phyloP scores from a whole-genome alignment of 192 early-diverging fungal genomes.

The Geranomyces michiganensis region DNA sequence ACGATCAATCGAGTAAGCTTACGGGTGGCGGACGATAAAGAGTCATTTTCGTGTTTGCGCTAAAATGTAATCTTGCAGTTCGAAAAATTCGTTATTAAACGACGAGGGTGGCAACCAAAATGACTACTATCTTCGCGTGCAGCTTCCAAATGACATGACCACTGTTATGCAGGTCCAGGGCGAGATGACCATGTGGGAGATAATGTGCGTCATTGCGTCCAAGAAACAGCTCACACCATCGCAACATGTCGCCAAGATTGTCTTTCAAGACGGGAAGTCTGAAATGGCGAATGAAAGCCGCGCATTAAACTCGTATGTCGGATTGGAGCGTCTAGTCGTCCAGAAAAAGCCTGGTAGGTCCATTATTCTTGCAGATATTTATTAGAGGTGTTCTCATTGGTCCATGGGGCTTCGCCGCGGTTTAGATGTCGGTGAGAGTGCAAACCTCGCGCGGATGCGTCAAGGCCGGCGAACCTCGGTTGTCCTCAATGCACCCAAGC shows the following conservation, averaged over 20 bases:
- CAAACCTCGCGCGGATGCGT: constrained; percentile 18
- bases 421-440: constrained; percentile 4
- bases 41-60: background rate
- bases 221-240: constrained; percentile 49
- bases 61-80: background rate
- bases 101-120: background rate
- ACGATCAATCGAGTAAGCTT: background rate
- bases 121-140: constrained; percentile 39
- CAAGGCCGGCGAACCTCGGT: constrained; percentile 36
- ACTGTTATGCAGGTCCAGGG: constrained; percentile 47
- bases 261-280: constrained; percentile 38
- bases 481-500: constrained; percentile 32
- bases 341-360: constrained; percentile 32
- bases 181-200: constrained; percentile 52
- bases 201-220: constrained; percentile 41
- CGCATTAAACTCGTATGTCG: constrained; percentile 22
- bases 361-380: no score
- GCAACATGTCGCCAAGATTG: constrained; percentile 39
- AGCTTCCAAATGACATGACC: constrained; percentile 46
- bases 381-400: no score
- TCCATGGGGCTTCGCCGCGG: no score
- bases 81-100: constrained; percentile 1
- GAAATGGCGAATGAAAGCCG: constrained; percentile 28
- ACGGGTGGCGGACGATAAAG: background rate
- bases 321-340: constrained; percentile 31